Percentiles rank a stretch among this genome's conserved stretches.
phyloP scores from a whole-genome alignment of 352 stramenopile species.

The Globisporangium cystogenes region DNA sequence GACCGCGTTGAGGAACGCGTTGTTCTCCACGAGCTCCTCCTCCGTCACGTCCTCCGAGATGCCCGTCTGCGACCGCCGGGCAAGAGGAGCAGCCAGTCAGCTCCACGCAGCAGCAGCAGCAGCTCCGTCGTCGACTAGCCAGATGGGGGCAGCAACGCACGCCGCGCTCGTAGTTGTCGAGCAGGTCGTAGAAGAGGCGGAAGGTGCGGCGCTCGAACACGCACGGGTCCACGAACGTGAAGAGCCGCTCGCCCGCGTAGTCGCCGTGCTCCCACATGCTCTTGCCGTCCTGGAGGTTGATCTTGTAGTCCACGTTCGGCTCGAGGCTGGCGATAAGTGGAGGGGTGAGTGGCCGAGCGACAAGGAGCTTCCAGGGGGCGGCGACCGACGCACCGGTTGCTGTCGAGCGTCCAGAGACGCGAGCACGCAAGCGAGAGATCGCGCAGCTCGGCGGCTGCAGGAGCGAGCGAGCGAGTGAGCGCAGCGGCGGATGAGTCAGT shows the following conservation, averaged over 20 bases:
- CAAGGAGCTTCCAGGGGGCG: no score
- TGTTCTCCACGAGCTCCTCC: slow-evolving; percentile 88
- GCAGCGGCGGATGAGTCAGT: no score
- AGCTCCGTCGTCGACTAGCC: background rate
- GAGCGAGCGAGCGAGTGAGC: background rate
- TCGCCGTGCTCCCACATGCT: slow-evolving; percentile 87
- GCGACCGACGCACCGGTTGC: slow-evolving; percentile 43
- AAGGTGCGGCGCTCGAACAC: slow-evolving; percentile 91
- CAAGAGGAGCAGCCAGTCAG: background rate
- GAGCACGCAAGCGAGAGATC: slow-evolving; percentile 76
- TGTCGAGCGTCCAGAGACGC: slow-evolving; percentile 92
- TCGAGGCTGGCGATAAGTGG: slow-evolving; percentile 41
- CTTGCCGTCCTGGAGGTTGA: slow-evolving; percentile 93
- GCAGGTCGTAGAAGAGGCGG: slow-evolving; percentile 84
- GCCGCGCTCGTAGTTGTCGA: slow-evolving; percentile 88
- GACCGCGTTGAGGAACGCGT: slow-evolving; percentile 89
- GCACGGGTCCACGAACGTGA: slow-evolving; percentile 82
- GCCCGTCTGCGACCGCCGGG: slow-evolving; percentile 46
- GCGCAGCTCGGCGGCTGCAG: slow-evolving; percentile 36
- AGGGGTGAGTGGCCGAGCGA: no score
- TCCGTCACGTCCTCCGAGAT: slow-evolving; percentile 80
- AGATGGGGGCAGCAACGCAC: slow-evolving; percentile 22
- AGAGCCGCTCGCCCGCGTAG: slow-evolving; percentile 85
- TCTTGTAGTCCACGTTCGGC: slow-evolving; percentile 88
- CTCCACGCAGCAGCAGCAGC: background rate